Evolutionary conservation across 225 moss, liverwort and hornwort genomes (phyloP), one percentile per base, ranked within the genome.

Genomic region (Bryum argenteum): DNA sequence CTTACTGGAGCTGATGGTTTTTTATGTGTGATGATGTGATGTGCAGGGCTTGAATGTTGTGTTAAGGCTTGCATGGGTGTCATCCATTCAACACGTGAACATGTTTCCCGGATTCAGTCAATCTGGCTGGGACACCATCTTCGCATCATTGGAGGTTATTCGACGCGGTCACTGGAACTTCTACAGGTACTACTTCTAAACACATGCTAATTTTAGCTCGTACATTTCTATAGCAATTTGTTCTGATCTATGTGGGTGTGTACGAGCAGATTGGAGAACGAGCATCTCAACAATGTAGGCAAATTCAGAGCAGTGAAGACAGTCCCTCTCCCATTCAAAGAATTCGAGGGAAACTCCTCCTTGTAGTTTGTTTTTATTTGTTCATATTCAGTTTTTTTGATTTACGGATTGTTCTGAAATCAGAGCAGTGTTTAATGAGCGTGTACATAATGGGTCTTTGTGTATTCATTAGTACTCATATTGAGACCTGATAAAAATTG

Each of bases 111-210:
- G 87, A 75, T 73, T 79, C 52, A 69, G 71, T 8, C 73, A 82
- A 22, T 51, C 70, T 43, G 88, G 83, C 11, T 75, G 85, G 75
- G 87, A 91, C 71, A 66, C 87, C 66, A 78, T 75, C 44, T 91
- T 96, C 67, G 93, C 95, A 20, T 65, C 93, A 60, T 72, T 96
- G 78, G 95, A 96, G 71, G 83, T 96, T 22, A 78, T 96, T 21
- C 86, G 91, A 39, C 86, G 95, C 0, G 93, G 95, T 9, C 95
- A 93, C 13, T 96, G 95, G 95, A 96, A 96, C 57, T 96, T 96
- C 68, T 93, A 91, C 58, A 80, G 95, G 84, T 84, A 39, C 19
- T 71, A 52, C 12, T 15, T 56, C 22, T n/a, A n/a, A n/a, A 17
- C 1, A 9, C 33, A 71, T n/a, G n/a, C 45, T 33, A 33, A 33